phyloP scores from a whole-genome alignment of 495 filamentous ascomycete species.

The Acidiella bohemica region DNA sequence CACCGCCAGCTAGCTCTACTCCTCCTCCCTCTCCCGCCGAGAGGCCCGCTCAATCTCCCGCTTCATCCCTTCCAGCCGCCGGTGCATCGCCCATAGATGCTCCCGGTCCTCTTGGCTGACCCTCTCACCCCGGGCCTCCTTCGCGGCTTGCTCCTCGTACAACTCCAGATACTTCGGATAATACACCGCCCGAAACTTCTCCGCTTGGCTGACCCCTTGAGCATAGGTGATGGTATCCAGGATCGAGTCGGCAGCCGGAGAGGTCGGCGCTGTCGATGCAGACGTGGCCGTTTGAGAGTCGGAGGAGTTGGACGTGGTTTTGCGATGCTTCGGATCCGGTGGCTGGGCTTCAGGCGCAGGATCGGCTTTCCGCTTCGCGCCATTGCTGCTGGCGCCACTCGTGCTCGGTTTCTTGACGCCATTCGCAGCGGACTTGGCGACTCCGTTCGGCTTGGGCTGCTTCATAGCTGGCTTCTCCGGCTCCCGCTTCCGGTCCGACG shows the following conservation, averaged over 20 bases:
- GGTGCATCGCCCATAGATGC: constrained; percentile 12
- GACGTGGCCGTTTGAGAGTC: no score
- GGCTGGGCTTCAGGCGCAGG: no score
- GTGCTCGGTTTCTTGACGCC: no score
- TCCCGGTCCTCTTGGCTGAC: constrained; percentile 10
- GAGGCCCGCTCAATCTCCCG: constrained; percentile 13
- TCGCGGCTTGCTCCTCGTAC: constrained; percentile 12
- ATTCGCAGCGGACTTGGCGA: constrained; percentile 14
- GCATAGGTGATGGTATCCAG: constrained; percentile 12
- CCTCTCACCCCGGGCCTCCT: constrained; percentile 9
- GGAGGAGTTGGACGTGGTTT: no score
- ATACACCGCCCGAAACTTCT: constrained; percentile 12
- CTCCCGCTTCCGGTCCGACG: neutral
- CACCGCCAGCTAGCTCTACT: no score
- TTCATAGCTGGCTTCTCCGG: constrained; percentile 6
- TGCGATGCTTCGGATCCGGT: constrained; percentile 13
- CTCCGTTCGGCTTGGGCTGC: constrained; percentile 16
- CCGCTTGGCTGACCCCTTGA: constrained; percentile 12
- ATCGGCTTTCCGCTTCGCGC: constrained; percentile 26
- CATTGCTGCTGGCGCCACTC: no score
- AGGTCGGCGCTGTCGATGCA: constrained; percentile 15
- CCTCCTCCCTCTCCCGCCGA: constrained; percentile 10
- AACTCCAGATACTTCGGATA: constrained; percentile 12
- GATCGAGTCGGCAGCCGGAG: no score
- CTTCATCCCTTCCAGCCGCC: constrained; percentile 17